Base-by-base conservation (phyloP, 345 rosid species). In the Populus nigra region DNA sequence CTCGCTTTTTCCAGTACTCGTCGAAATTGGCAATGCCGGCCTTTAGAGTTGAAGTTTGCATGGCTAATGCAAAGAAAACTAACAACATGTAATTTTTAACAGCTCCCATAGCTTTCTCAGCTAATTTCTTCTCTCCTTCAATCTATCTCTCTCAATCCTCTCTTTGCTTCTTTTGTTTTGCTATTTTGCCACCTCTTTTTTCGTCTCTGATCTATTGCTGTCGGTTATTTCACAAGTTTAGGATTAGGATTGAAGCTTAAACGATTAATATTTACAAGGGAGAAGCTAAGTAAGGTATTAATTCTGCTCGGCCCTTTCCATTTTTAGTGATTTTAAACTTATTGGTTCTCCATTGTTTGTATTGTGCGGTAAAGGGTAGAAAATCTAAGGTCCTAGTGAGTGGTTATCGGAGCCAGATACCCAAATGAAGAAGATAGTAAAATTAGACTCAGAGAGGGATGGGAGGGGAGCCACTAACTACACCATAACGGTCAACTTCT, bases 1-100 rank as follows among this genome's bases (percentile, higher is more conserved):
- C 85, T 20, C 86, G 82, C 16, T 79, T 68, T 72, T 72, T 68
- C 89, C 88, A 87, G 27, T 76, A 71, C 59, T 85, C 87, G 57
- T 89, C 89, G n/a, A 76, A 76, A 15, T 82, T 76, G 4, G 5
- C 59, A 69, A 82, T 77, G 38, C 82, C 45, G 20, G 84, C 90
- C 50, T 71, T 18, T 9, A 67, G 35, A 18, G 41, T 69, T 5
- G 79, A 82, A 41, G 68, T 70, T 41, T 63, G 29, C 1, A 59
- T 53, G 8, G 57, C 76, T 31, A 84, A 47, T 50, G 70, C 39
- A 57, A 81, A 27, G 25, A 81, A 35, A 68, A 62, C 20, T 59
- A 77, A 17, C 69, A 70, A 49, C 13, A 57, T 22, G 65, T 50
- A 17, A 0, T 33, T n/a, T 45, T 31, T 72, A 3, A 17, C 16